A percentile compares a stretch with the other conserved stretches of the same genome.
Conservation (phyloP, 106 monocot genomes). For the Iris macrosiphon region DNA sequence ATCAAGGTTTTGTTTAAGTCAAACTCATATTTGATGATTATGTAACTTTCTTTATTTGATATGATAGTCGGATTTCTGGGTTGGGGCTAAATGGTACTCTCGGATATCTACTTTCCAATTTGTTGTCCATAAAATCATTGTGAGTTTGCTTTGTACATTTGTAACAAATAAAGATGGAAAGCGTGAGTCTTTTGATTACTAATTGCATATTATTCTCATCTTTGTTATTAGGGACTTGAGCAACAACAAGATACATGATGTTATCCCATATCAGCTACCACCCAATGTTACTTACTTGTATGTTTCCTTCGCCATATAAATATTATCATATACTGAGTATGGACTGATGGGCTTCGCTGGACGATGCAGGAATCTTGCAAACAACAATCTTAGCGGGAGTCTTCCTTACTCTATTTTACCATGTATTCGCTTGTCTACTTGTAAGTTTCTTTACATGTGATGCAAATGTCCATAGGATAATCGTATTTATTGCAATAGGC, state of each 20-base stretch:
- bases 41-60: too few relatives aligned
- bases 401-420: constrained; percentile 72
- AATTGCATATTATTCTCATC: too few relatives aligned
- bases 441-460: constrained; percentile 36
- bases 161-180: not conserved
- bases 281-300: constrained; percentile 82
- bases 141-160: constrained; percentile 29
- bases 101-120: constrained; percentile 65
- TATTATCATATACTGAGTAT: not conserved
- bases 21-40: not conserved
- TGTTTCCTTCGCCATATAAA: constrained; percentile 8
- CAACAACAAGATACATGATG: constrained; percentile 67
- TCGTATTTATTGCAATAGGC: too few relatives aligned
- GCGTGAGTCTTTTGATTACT: too few relatives aligned
- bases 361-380: constrained; percentile 72
- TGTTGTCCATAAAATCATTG: constrained; percentile 66
- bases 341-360: not conserved
- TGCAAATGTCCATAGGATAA: not conserved
- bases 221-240: constrained; percentile 93
- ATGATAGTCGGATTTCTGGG: constrained; percentile 58
- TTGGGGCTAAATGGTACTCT: constrained; percentile 66
- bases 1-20: not conserved
- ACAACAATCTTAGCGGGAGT: constrained; percentile 63
- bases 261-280: constrained; percentile 78
- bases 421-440: constrained; percentile 68